These are phyloP conservation scores for Sphagnurus paluster DNA, from an alignment of 1,284 basidiomycete genomes.

Conservation along the genomic window DNA sequence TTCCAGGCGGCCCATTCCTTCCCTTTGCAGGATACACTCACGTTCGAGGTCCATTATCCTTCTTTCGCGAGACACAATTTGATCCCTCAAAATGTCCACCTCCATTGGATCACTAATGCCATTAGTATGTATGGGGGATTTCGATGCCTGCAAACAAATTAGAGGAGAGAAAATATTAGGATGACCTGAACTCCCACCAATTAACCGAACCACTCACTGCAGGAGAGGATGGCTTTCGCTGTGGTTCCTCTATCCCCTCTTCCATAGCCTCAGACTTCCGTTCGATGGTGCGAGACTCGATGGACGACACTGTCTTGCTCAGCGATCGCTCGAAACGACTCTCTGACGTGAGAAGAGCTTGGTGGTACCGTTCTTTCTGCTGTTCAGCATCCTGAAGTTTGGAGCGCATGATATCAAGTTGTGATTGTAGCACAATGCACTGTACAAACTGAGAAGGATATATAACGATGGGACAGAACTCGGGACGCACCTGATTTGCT, in stretches of 20 bases:
- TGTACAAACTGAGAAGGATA: conserved; percentile 27
- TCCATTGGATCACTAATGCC: conserved; percentile 29
- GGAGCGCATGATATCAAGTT: conserved; percentile 58
- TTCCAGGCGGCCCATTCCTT: conserved; percentile 41
- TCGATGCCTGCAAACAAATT: conserved; percentile 38
- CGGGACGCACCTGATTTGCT: conserved; percentile 64
- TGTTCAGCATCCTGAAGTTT: conserved; percentile 57
- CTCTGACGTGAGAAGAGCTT: conserved; percentile 64
- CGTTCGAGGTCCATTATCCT: conserved; percentile 47
- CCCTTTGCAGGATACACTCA: conserved; percentile 41
- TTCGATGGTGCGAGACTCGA: conserved; percentile 35
- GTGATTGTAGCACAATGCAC: conserved; percentile 60
- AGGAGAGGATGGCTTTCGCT: conserved; percentile 58
- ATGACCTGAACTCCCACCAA: conserved; percentile 58
- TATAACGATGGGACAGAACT: conserved; percentile 9
- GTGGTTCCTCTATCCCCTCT: conserved; percentile 49
- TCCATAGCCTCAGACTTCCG: conserved; percentile 33
- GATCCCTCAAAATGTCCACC: conserved; percentile 33
- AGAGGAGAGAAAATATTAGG: conserved; percentile 41
- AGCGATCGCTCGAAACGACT: conserved; percentile 72
- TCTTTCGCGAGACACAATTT: conserved; percentile 40
- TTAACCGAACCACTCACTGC: conserved; percentile 69
- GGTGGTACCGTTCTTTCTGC: conserved; percentile 55
- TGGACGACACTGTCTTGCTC: conserved; percentile 58
- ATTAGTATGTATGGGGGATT: conserved; percentile 28